These are phyloP conservation scores for Nadsonia commutata DNA, from an alignment of 1,139 yeast species.

Conservation along the genomic window DNA sequence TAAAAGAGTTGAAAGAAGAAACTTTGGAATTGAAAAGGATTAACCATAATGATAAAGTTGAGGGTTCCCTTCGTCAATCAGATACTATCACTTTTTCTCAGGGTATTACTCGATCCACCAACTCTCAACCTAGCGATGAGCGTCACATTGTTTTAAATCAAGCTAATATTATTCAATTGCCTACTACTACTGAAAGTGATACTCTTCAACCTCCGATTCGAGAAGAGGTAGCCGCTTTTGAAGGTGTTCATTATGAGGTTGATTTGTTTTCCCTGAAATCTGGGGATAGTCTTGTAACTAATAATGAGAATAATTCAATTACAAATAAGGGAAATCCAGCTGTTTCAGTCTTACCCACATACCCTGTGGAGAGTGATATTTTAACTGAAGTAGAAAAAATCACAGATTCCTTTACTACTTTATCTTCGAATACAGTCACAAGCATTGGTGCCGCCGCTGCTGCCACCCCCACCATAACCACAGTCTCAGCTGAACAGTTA, in stretches of 20 bases:
- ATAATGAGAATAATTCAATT: slow-evolving; percentile 3
- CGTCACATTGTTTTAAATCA: neutral
- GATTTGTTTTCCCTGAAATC: neutral
- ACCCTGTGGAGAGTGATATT: neutral
- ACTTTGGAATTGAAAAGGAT: slow-evolving; percentile 14
- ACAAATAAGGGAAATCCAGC: too few species aligned
- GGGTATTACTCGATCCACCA: slow-evolving; percentile 8
- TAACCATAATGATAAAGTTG: slow-evolving; percentile 20
- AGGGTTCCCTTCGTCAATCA: too few species aligned
- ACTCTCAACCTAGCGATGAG: slow-evolving; percentile 2
- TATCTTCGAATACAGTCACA: neutral
- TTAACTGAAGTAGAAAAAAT: slow-evolving; percentile 1
- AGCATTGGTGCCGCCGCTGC: neutral
- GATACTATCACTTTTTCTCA: too few species aligned
- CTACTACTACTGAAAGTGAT: neutral
- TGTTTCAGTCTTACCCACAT: too few species aligned
- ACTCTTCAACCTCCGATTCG: too few species aligned
- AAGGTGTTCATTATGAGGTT: too few species aligned
- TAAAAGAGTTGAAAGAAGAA: slow-evolving; percentile 16
- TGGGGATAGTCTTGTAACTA: too few species aligned
- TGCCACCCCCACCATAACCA: slow-evolving; percentile 1
- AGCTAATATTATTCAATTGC: too few species aligned
- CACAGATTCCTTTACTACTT: neutral
- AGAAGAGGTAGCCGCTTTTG: too few species aligned
- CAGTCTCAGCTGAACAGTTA: slow-evolving; percentile 12